phyloP scores from a whole-genome alignment of 2,329 filamentous ascomycete species.

The Fusarium graminum region DNA sequence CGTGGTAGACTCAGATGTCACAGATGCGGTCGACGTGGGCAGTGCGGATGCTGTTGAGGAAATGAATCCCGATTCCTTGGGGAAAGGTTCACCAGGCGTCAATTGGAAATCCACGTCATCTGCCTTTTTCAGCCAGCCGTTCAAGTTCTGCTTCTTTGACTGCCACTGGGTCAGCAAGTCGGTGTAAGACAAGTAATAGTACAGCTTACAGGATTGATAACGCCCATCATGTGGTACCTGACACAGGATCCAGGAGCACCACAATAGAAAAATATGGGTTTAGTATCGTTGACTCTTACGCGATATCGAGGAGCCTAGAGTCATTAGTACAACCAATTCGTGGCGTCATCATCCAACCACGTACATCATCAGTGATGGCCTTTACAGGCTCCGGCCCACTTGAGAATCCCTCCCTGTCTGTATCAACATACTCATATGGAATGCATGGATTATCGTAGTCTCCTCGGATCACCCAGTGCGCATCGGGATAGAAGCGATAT shows the following conservation, averaged over 20 bases:
- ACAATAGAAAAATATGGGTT: background rate
- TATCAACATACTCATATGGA: conserved; percentile 3
- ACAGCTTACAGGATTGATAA: background rate
- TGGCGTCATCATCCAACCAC: background rate
- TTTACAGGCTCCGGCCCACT: background rate
- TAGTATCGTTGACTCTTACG: background rate
- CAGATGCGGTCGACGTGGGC: no score
- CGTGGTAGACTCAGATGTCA: background rate
- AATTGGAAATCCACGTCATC: background rate
- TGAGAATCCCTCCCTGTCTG: conserved; percentile 1
- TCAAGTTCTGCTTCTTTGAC: background rate
- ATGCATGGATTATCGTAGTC: background rate
- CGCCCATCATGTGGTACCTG: background rate
- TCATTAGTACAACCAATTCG: background rate
- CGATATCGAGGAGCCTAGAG: background rate
- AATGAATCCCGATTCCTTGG: background rate
- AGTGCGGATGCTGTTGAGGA: background rate
- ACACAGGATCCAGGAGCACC: background rate
- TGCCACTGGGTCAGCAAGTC: background rate
- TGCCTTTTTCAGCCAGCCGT: background rate
- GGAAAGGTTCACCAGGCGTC: background rate
- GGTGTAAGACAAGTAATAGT: background rate
- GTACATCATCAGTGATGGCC: background rate
- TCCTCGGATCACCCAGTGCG: conserved; percentile 1
- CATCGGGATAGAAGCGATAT: background rate